A percentile compares a stretch with the other conserved stretches of the same genome.
Conservation (phyloP, 1,284 basidiomycete genomes). For the Malassezia restricta region DNA sequence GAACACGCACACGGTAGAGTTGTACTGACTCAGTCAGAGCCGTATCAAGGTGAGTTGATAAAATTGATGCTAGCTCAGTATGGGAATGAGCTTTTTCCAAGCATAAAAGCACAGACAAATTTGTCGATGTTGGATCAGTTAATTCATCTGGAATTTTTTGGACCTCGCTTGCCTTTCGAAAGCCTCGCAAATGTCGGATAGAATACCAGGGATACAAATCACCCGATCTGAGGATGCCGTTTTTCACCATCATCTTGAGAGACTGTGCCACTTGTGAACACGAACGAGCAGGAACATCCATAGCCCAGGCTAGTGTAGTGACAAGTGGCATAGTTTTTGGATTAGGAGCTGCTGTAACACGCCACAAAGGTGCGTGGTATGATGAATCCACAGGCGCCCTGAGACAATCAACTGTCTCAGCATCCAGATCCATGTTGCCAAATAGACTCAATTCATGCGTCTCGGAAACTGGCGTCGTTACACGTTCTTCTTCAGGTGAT, state of each 20-base stretch:
- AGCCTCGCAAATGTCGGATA: conserved; percentile 26
- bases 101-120: conserved; percentile 20
- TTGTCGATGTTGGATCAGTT: not conserved
- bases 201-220: conserved; percentile 22
- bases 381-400: not conserved
- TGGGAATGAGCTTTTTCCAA: conserved; percentile 13
- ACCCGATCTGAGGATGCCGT: conserved; percentile 16
- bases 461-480: conserved; percentile 10
- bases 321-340: conserved; percentile 42
- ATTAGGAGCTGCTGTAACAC: conserved; percentile 45
- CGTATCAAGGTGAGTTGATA: not conserved
- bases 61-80: conserved; percentile 11
- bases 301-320: conserved; percentile 65
- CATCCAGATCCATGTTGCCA: not conserved
- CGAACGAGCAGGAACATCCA: conserved; percentile 56
- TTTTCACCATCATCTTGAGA: conserved; percentile 19
- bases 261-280: conserved; percentile 15
- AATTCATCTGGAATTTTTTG: not conserved
- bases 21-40: not conserved
- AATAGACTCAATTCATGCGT: conserved; percentile 4
- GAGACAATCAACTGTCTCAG: not conserved
- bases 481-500: conserved; percentile 9
- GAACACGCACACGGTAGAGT: conserved; percentile 54
- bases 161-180: conserved; percentile 18
- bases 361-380: conserved; percentile 31